Conservation (phyloP, 371 early-diverging fungal genomes). For the Mucor piriformis region DNA sequence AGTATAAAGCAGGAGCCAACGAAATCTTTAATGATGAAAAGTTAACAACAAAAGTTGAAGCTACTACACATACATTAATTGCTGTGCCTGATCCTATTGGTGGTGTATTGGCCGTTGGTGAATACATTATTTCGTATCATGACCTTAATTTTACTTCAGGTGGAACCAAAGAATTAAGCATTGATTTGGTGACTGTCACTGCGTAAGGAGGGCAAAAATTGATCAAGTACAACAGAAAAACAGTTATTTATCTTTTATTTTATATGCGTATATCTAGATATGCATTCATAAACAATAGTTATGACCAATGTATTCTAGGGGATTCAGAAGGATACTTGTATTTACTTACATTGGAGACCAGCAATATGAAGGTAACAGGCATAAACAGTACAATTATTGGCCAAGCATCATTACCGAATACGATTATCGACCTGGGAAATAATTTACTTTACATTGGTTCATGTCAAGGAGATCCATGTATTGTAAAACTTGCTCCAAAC, state of each 20-base stretch:
- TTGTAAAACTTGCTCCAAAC: constrained; percentile 52
- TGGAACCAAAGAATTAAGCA: constrained; percentile 43
- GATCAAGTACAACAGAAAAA: no score
- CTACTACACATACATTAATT: constrained; percentile 59
- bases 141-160: constrained; percentile 22
- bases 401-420: constrained; percentile 53
- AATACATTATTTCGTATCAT: constrained; percentile 66
- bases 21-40: constrained; percentile 7
- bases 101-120: constrained; percentile 74
- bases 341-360: constrained; percentile 53
- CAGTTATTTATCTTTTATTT: constrained; percentile 12
- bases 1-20: not conserved
- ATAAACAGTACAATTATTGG: constrained; percentile 18
- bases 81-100: constrained; percentile 62
- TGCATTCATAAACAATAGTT: constrained; percentile 43
- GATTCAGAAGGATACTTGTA: constrained; percentile 73
- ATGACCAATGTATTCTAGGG: constrained; percentile 68
- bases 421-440: constrained; percentile 68
- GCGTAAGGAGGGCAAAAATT: constrained; percentile 13
- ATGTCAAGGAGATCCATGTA: constrained; percentile 79
- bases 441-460: constrained; percentile 82
- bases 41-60: constrained; percentile 42
- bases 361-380: constrained; percentile 19
- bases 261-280: constrained; percentile 4
- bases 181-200: constrained; percentile 49